Base-by-base conservation (phyloP, 257 asterid genomes). In the Datura wrightii region DNA sequence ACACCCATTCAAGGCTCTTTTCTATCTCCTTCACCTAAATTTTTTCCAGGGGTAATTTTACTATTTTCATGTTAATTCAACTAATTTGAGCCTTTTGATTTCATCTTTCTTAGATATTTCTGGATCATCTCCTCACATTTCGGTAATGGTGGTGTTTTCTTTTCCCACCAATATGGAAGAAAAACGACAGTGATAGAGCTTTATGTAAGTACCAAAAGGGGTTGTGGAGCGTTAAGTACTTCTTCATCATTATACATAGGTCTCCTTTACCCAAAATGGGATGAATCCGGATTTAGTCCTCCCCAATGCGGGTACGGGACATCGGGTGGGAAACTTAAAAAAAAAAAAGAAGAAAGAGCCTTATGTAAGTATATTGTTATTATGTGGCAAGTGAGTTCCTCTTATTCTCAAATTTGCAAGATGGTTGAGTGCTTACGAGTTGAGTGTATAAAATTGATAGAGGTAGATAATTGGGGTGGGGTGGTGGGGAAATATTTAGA, bases 1-100 rank as follows among this genome's bases (percentile, higher is more conserved):
- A 24, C n/a, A 15, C 63, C 42, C 31, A 52, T 78, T 52, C 63
- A 37, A 76, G 60, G 44, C 37, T 50, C 81, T 76, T 76, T 50
- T 13, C 60, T 9, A 46, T 74, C 19, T 74, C 48, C 3, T 36
- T 24, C 19, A 74, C 44, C 60, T 24, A 53, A 50, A 48, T 42
- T 74, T 52, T 78, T 18, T 31, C 4, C 46, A 31, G 14, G 58
- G 63, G 82, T 78, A 78, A 31, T 34, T 31, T 52, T 14, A 13
- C 41, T 50, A 76, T 13, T 52, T 50, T 24, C 60, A 46, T 74
- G 13, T 6, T 4, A 48, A 6, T 50, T 76, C 46, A 5, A 1
- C 16, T 76, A 8, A 0, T 10, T 31, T 76, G 3, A 7, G 46
- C 63, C 31, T 52, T 78, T 13, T 50, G 41, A 50, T 78, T 13